Evolutionary conservation across 805 yeast species (phyloP), one percentile per base, ranked within the genome.

Genomic region (Candida mattraensis): DNA sequence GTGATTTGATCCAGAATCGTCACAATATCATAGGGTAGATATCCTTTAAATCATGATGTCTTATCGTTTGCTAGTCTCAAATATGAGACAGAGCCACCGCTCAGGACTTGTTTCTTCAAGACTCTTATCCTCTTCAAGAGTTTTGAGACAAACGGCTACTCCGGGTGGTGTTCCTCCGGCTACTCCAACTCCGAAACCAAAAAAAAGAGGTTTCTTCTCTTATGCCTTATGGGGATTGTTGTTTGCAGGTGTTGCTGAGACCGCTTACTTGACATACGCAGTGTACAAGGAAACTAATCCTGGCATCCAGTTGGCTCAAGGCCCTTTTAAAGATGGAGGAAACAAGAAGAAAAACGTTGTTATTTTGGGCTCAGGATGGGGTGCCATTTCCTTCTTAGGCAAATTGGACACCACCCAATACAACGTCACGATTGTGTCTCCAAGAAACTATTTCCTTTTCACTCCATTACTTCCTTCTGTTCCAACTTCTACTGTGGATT

Each of bases 381-480:
- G 95, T 42, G 76, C 94, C 9, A 81, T 87, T 36, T 80, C 95
- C 6, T 66, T 87, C 45, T 71, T 89, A 65, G 86, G 87, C 67
- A 76, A 79, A 57, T 69, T 89, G 59, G 96, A 89, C 63, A 83
- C 96, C 27, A 69, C 88, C 30, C 70, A 80, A 60, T 89, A 87
- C 67, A 87, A 89, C 60, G 96, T 89, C 31, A 80, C 87, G 33
- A 80, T 89, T 37, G 83, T 89, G 29, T 86, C 95, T 26, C 96
- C 97, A 41, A 78, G 96, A 67, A 88, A 88, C 73, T 89, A 87
- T 73, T 87, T 88, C 67, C 70, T 89, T 55, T 89, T 89, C 74
- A 89, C 97, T 36, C 96, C 97, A n/a, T 69, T 89, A 60, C 72
- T 89, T 52, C 96, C 97, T 27, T 84, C 95, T 18, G 84, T 89